Percentiles rank a stretch among this genome's conserved stretches.
These are phyloP conservation scores for Blastobotrys elegans DNA, from an alignment of 1,139 yeast genomes.

Conservation along the genomic window DNA sequence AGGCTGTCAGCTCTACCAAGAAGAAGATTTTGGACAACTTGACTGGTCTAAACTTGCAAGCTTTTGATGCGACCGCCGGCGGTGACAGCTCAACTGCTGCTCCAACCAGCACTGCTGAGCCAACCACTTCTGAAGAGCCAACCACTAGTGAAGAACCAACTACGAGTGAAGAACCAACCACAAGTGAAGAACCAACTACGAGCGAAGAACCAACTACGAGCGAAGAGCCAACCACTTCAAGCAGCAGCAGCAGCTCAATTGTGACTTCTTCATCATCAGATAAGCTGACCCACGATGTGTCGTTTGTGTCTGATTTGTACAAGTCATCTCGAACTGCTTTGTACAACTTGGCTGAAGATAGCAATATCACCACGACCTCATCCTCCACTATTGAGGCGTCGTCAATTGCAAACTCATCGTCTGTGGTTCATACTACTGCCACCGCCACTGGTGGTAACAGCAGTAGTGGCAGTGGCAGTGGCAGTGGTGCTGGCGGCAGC, in stretches of 20 bases:
- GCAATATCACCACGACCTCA: slow-evolving; percentile 9
- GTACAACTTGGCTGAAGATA: slow-evolving; percentile 23
- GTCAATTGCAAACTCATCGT: slow-evolving; percentile 2
- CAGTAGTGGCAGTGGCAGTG: not conserved
- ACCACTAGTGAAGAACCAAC: not conserved
- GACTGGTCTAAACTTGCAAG: slow-evolving; percentile 1
- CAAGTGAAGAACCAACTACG: slow-evolving; percentile 12
- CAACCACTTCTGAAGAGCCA: slow-evolving; percentile 16
- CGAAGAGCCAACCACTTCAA: slow-evolving; percentile 14
- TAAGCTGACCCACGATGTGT: slow-evolving; percentile 15
- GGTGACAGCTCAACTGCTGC: not conserved
- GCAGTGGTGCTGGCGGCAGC: not conserved
- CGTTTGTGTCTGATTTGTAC: slow-evolving; percentile 20
- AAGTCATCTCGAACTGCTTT: slow-evolving; percentile 24
- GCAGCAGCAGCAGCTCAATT: not conserved
- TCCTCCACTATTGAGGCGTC: not conserved
- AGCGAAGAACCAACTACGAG: not conserved
- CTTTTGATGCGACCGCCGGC: slow-evolving; percentile 1
- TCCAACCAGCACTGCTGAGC: slow-evolving; percentile 8
- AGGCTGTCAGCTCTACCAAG: not conserved
- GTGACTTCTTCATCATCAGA: slow-evolving; percentile 6
- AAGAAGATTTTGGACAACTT: not conserved
- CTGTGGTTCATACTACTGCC: slow-evolving; percentile 9
- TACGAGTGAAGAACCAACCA: not conserved
- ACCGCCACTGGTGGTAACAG: not conserved